These are phyloP conservation scores for Solanum neorickii DNA, from an alignment of 257 asterid species.

Conservation along the genomic window DNA sequence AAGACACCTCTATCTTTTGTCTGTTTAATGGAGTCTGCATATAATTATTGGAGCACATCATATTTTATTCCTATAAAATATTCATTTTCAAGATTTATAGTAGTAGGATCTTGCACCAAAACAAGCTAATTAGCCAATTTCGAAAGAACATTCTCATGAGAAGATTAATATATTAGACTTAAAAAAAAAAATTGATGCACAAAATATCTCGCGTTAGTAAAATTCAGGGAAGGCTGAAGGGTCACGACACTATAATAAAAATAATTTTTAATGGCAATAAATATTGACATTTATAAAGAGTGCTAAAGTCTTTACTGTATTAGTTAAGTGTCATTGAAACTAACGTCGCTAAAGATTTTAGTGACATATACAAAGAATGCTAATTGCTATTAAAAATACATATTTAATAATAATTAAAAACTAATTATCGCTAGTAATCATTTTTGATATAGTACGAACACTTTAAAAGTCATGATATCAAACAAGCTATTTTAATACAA, in stretches of 20 bases:
- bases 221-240: neutral
- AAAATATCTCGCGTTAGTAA: neutral
- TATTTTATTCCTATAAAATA: neutral
- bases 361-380: too few relatives aligned
- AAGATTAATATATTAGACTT: neutral
- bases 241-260: too few relatives aligned
- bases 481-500: neutral
- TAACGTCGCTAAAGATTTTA: too few relatives aligned
- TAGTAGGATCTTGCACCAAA: neutral
- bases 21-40: neutral
- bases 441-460: neutral
- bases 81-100: neutral
- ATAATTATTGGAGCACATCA: neutral
- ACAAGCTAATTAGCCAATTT: neutral
- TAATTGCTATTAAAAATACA: too few relatives aligned
- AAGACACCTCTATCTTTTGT: neutral
- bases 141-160: neutral
- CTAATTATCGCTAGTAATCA: rapidly evolving
- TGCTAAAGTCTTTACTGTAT: too few relatives aligned
- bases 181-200: neutral
- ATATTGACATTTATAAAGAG: too few relatives aligned
- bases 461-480: neutral
- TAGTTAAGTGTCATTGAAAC: too few relatives aligned
- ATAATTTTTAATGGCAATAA: too few relatives aligned
- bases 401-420: too few relatives aligned